Conservation (phyloP, 805 yeast genomes). For the Hanseniaspora thailandica region DNA sequence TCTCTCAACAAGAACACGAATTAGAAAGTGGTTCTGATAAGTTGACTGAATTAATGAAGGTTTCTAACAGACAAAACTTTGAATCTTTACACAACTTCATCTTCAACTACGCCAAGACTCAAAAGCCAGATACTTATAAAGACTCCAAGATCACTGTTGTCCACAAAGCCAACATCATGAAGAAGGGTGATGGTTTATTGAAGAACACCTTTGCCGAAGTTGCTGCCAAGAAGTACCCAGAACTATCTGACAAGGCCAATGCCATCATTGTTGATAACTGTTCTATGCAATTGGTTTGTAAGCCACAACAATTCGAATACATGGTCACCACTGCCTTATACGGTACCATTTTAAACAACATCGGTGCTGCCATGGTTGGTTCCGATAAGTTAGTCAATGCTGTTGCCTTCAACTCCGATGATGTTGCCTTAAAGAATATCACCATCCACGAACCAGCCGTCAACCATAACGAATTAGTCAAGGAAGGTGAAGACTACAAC, state of each 20-base stretch:
- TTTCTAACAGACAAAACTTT: conserved; percentile 85
- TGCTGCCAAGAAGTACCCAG: conserved; percentile 75
- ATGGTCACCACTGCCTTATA: conserved; percentile 95
- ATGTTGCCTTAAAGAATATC: conserved; percentile 11
- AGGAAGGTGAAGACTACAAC: conserved; percentile 9
- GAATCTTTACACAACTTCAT: conserved; percentile 98
- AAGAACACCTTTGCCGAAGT: conserved; percentile 84
- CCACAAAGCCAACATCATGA: conserved; percentile 98
- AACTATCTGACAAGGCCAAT: conserved; percentile 48
- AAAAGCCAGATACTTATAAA: conserved; percentile 34
- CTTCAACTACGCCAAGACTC: conserved; percentile 65
- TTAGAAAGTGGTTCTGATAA: conserved; percentile 87
- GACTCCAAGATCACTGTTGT: conserved; percentile 87
- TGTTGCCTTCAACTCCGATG: conserved; percentile 12
- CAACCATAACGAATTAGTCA: conserved; percentile 11
- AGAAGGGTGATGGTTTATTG: conserved; percentile 95
- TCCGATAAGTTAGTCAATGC: conserved; percentile 14
- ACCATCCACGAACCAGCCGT: conserved; percentile 15
- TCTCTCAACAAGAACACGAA: conserved; percentile 95
- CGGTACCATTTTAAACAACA: conserved; percentile 94
- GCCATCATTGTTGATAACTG: conserved; percentile 98
- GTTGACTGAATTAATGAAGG: conserved; percentile 41
- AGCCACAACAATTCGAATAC: conserved; percentile 96
- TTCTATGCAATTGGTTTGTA: conserved; percentile 97
- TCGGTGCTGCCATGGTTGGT: conserved; percentile 69